Evolutionary conservation across 139 green algal species (phyloP).

Genomic region (Limnomonas spitsbergensis): DNA sequence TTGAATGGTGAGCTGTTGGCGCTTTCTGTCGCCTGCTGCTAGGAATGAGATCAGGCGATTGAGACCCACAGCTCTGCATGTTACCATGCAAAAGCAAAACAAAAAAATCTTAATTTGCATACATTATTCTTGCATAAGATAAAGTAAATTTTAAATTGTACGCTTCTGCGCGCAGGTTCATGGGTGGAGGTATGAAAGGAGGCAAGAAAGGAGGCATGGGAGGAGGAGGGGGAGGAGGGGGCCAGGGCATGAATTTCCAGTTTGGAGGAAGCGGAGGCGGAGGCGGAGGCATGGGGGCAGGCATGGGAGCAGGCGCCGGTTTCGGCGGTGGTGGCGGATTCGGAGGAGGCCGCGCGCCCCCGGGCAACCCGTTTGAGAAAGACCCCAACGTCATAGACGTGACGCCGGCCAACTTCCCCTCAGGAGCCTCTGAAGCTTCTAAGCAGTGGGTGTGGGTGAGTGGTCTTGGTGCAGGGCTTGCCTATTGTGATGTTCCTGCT

Average conservation of each 20-base stretch:
- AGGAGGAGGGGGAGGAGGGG: slow-evolving; percentile 20
- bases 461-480: too few relatives aligned
- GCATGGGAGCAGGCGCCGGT: slow-evolving; percentile 8
- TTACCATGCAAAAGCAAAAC: too few relatives aligned
- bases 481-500: too few relatives aligned
- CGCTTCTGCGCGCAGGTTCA: slow-evolving; percentile 49
- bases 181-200: slow-evolving; percentile 54
- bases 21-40: background rate
- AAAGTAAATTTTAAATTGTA: background rate
- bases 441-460: slow-evolving; percentile 29
- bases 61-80: too few relatives aligned
- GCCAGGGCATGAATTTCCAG: slow-evolving; percentile 18
- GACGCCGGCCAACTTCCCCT: slow-evolving; percentile 49
- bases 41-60: too few relatives aligned
- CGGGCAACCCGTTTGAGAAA: slow-evolving; percentile 25
- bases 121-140: too few relatives aligned
- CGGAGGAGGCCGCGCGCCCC: slow-evolving; percentile 13
- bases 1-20: slow-evolving; percentile 12
- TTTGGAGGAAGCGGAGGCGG: slow-evolving; percentile 11
- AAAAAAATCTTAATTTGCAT: too few relatives aligned
- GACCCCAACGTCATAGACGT: slow-evolving; percentile 53
- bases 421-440: slow-evolving; percentile 31
- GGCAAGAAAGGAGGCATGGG: slow-evolving; percentile 23
- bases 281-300: slow-evolving; percentile 15
- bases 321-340: slow-evolving; percentile 27